Conservation (phyloP, 805 yeast genomes). For the Saccharomycopsis sp. region DNA sequence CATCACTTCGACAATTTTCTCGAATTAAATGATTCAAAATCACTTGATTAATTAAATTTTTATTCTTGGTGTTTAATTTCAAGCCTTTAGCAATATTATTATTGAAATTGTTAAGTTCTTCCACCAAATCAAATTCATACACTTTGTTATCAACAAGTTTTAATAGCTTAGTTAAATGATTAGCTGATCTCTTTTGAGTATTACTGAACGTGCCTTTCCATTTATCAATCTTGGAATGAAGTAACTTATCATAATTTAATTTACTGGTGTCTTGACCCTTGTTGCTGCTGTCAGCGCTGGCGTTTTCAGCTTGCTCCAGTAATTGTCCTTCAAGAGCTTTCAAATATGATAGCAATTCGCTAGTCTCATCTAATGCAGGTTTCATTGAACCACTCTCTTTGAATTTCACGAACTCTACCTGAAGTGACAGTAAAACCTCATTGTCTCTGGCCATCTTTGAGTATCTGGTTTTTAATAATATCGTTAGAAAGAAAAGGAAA, state of each 20-base stretch:
- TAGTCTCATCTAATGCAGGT: slow-evolving; percentile 3
- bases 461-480: neutral
- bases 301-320: neutral
- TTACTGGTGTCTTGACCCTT: neutral
- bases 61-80: slow-evolving; percentile 13
- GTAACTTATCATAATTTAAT: neutral
- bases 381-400: slow-evolving; percentile 2
- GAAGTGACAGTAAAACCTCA: slow-evolving; percentile 3
- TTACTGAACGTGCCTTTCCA: slow-evolving; percentile 13
- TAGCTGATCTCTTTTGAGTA: slow-evolving; percentile 12
- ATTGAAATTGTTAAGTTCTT: slow-evolving; percentile 13
- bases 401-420: slow-evolving; percentile 1
- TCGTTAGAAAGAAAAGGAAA: too few relatives aligned
- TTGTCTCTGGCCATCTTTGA: neutral
- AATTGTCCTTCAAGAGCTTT: neutral
- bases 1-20: neutral
- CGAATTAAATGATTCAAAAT: slow-evolving; percentile 12
- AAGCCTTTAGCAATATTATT: neutral
- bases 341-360: neutral
- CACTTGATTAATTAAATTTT: slow-evolving; percentile 17
- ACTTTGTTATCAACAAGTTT: slow-evolving; percentile 18
- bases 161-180: slow-evolving; percentile 6
- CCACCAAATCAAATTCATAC: slow-evolving; percentile 17
- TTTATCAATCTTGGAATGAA: neutral
- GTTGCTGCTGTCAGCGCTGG: neutral